phyloP scores from a whole-genome alignment of 768 basidiomycete genomes.

The Crepidotus variabilis region DNA sequence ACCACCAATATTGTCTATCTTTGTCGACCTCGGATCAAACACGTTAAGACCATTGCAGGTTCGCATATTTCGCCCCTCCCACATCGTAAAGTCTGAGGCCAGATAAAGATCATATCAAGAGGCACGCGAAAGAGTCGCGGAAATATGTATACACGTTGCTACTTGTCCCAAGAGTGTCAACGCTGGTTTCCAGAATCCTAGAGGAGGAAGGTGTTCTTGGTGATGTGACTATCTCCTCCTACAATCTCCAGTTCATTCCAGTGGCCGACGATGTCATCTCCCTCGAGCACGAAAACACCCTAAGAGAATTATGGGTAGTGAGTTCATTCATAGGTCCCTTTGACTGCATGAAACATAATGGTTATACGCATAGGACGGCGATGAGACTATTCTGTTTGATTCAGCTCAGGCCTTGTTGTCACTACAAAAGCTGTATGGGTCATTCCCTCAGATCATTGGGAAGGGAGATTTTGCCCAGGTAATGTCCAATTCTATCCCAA shows the following conservation, averaged over 20 bases:
- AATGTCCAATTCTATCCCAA: constrained; percentile 17
- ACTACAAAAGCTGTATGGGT: constrained; percentile 80
- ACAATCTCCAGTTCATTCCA: constrained; percentile 92
- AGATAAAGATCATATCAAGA: constrained; percentile 83
- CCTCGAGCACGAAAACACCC: constrained; percentile 79
- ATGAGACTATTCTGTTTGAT: constrained; percentile 86
- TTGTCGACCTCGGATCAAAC: constrained; percentile 80
- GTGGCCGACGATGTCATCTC: constrained; percentile 91
- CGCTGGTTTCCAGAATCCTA: constrained; percentile 78
- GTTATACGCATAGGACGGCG: constrained; percentile 66
- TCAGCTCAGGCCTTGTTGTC: constrained; percentile 83
- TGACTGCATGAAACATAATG: constrained; percentile 2
- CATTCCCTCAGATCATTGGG: constrained; percentile 87
- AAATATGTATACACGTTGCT: constrained; percentile 85
- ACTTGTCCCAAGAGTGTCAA: constrained; percentile 84
- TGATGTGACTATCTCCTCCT: constrained; percentile 83
- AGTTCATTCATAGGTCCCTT: constrained; percentile 25
- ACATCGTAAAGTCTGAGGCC: constrained; percentile 20
- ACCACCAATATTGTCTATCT: constrained; percentile 93
- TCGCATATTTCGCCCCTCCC: constrained; percentile 25
- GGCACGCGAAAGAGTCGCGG: constrained; percentile 63
- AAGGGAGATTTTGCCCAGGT: constrained; percentile 89
- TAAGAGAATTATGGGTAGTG: constrained; percentile 91
- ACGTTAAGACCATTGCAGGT: constrained; percentile 92
- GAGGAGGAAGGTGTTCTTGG: constrained; percentile 98